Conservation (phyloP, 805 yeast species). For the Tetrapisispora phaffii region DNA sequence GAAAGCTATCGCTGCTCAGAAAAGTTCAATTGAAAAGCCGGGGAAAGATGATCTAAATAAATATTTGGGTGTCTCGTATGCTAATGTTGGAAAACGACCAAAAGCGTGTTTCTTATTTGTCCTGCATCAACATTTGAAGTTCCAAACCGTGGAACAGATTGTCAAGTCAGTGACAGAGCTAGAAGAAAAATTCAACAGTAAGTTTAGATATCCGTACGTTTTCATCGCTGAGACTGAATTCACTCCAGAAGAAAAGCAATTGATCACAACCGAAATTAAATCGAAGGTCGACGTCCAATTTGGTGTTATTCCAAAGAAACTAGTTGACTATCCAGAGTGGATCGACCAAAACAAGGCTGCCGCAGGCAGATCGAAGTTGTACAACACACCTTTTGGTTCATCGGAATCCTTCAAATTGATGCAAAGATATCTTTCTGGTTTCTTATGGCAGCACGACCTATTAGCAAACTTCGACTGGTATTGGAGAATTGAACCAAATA, state of each 20-base stretch:
- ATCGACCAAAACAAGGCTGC: conserved; percentile 69
- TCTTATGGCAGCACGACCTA: conserved; percentile 64
- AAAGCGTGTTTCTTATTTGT: conserved; percentile 38
- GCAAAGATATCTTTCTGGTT: conserved; percentile 85
- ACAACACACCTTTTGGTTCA: conserved; percentile 61
- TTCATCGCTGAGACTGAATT: conserved; percentile 75
- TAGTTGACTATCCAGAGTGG: conserved; percentile 81
- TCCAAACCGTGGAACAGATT: conserved; percentile 46
- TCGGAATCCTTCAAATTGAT: conserved; percentile 73
- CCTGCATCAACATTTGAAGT: conserved; percentile 36
- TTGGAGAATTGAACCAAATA: conserved; percentile 90
- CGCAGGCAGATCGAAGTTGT: conserved; percentile 40
- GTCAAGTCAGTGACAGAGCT: conserved; percentile 53
- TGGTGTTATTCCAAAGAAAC: conserved; percentile 64
- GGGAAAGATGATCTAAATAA: conserved; percentile 6
- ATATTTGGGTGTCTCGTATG: conserved; percentile 12
- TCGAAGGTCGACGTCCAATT: conserved; percentile 37
- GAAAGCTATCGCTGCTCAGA: conserved; percentile 1
- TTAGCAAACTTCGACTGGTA: conserved; percentile 68
- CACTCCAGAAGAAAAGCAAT: conserved; percentile 35
- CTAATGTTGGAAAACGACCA: conserved; percentile 11
- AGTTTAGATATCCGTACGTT: conserved; percentile 84
- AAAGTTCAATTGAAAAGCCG: conserved; percentile 3
- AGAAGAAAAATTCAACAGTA: conserved; percentile 69
- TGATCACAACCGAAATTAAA: neutral